Percentiles rank a stretch among this genome's conserved stretches.
Conservation (phyloP, 768 basidiomycete species). For the Trametes villosa region DNA sequence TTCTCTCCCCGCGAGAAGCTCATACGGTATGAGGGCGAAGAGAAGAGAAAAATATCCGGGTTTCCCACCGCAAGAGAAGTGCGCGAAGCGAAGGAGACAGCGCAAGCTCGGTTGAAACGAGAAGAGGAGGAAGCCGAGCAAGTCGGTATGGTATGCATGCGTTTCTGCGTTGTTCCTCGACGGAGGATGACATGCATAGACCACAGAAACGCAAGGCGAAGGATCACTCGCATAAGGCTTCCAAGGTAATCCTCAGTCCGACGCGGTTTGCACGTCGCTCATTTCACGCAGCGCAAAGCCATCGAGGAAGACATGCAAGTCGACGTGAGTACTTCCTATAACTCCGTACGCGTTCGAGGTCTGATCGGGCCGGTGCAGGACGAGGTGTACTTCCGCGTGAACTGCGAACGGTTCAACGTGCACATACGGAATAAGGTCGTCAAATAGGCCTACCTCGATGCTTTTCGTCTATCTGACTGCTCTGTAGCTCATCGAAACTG, state of each 20-base stretch:
- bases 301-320: slow-evolving; percentile 58
- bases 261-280: slow-evolving; percentile 19
- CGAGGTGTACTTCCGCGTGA: slow-evolving; percentile 79
- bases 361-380: slow-evolving; percentile 46
- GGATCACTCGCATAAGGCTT: slow-evolving; percentile 50
- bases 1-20: slow-evolving; percentile 79
- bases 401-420: slow-evolving; percentile 85
- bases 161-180: too few relatives aligned
- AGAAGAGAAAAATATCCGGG: slow-evolving; percentile 70
- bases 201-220: slow-evolving; percentile 66
- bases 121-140: slow-evolving; percentile 79
- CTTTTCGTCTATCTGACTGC: not conserved
- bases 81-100: slow-evolving; percentile 71
- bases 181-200: slow-evolving; percentile 14
- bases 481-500: slow-evolving; percentile 72
- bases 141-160: slow-evolving; percentile 64
- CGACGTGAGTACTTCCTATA: slow-evolving; percentile 55
- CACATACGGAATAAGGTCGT: slow-evolving; percentile 84
- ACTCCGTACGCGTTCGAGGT: not conserved
- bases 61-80: slow-evolving; percentile 85
- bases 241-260: slow-evolving; percentile 50
- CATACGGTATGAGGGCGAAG: slow-evolving; percentile 81
- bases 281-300: slow-evolving; percentile 45
- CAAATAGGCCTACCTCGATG: not conserved
- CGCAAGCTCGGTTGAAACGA: slow-evolving; percentile 61